A percentile compares a stretch with the other conserved stretches of the same genome.
Evolutionary conservation across 371 early-diverging fungal species (phyloP).

Genomic region (Lichtheimia ornata): DNA sequence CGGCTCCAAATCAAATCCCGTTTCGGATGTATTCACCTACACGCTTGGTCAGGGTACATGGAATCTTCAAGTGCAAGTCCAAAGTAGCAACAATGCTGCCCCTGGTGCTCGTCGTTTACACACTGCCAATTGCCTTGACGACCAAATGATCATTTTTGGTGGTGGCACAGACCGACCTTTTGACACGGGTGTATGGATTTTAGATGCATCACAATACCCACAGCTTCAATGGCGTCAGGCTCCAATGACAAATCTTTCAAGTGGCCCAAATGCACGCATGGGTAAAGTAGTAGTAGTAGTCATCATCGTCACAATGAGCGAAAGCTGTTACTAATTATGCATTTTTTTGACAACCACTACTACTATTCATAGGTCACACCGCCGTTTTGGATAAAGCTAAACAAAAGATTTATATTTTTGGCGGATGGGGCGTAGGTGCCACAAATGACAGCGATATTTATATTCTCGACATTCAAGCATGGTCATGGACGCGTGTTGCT

Average conservation of each 20-base stretch:
- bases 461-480: conserved; percentile 19
- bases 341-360: too few relatives aligned
- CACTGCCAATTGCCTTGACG: conserved; percentile 43
- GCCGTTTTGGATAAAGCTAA: conserved; percentile 30
- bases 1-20: conserved; percentile 11
- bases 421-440: conserved; percentile 33
- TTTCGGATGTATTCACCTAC: conserved; percentile 26
- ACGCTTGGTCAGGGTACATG: conserved; percentile 28
- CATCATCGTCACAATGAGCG: too few relatives aligned
- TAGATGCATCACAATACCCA: conserved; percentile 44
- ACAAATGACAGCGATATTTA: conserved; percentile 29
- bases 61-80: conserved; percentile 38
- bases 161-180: conserved; percentile 44
- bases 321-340: too few relatives aligned
- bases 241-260: conserved; percentile 20
- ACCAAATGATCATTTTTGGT: conserved; percentile 45
- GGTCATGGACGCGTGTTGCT: conserved; percentile 27
- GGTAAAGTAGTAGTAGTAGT: conserved; percentile 14
- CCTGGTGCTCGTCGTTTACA: conserved; percentile 47
- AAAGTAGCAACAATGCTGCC: conserved; percentile 18
- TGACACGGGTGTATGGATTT: conserved; percentile 46
- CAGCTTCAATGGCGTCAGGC: conserved; percentile 30
- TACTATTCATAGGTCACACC: conserved; percentile 31
- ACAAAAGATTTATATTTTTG: conserved; percentile 32
- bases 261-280: conserved; percentile 44